Evolutionary conservation across 2,329 filamentous ascomycete genomes (phyloP), one percentile per base, ranked within the genome.

Genomic region (Beauveria bassiana): DNA sequence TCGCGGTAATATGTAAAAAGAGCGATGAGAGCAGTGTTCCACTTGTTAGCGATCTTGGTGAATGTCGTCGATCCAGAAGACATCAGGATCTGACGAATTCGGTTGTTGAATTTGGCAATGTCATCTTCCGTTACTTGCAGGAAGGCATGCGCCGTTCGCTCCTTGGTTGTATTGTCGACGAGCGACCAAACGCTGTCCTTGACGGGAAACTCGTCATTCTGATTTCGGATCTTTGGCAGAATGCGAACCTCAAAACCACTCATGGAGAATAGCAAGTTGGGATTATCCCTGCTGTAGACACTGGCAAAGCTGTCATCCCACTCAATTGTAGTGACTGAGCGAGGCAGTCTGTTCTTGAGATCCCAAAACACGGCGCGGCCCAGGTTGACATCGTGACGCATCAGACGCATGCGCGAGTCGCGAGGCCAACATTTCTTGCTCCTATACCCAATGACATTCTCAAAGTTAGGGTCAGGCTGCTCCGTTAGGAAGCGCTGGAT

Each of bases 391-490:
- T 99, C 95, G 74, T 99, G 95, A 65, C 95, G 87, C 95, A 99
- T 99, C 69, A 99, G 77, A 51, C 96, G 88, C 96, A 99, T 99
- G 56, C 95, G 86, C 26, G 93, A 97, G 73, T 99, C 95, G 69
- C 95, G 86, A 47, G 95, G 96, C 95, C 95, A 99, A 76, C 96
- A 99, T 74, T 98, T 99, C 81, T 99, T 99, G 77, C 96, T 99
- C 79, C 91, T 93, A 76, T 98, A 99, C 0, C 95, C 95, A 68
- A 99, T 98, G 47, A 99, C 95, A 66, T 99, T 99, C 73, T 99
- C 95, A 66, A 99, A 99, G 72, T 99, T 99, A 2, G 95, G 95
- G 74, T 99, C 96, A 0, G 95, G 95, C 71, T 99, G 93, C 72
- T 99, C 96, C 0, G 96, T 99, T 67, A 99, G 80, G 81, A 98